These are phyloP conservation scores for Tephrocybe sp. DNA, from an alignment of 768 basidiomycete genomes.

Conservation along the genomic window DNA sequence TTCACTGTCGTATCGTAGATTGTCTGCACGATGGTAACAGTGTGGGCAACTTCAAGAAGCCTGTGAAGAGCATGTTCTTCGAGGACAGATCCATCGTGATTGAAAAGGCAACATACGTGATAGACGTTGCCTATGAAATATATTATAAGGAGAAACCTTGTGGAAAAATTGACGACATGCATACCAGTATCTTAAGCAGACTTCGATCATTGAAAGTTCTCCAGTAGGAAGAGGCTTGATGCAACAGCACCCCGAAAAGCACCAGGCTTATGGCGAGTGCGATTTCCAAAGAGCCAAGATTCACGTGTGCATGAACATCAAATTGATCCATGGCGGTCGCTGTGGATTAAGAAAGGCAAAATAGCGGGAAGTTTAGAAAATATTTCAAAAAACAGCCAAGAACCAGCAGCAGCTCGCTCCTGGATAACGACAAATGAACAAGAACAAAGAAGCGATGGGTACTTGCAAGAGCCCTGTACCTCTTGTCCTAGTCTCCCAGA, in stretches of 20 bases:
- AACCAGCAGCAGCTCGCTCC: too few relatives aligned
- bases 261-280: slow-evolving; percentile 11
- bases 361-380: too few relatives aligned
- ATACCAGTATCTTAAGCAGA: slow-evolving; percentile 14
- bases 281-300: slow-evolving; percentile 11
- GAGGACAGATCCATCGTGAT: too few relatives aligned
- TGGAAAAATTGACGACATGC: neutral
- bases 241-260: slow-evolving; percentile 10
- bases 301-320: slow-evolving; percentile 4
- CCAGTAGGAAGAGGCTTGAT: slow-evolving; percentile 15
- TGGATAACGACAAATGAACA: too few relatives aligned
- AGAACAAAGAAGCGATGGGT: too few relatives aligned
- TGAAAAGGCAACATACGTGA: slow-evolving; percentile 12
- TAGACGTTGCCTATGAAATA: neutral
- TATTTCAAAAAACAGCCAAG: too few relatives aligned
- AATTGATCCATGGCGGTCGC: slow-evolving; percentile 2
- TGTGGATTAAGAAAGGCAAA: too few relatives aligned
- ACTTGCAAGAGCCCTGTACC: too few relatives aligned
- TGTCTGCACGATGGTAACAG: slow-evolving; percentile 13
- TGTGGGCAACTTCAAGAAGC: slow-evolving; percentile 19
- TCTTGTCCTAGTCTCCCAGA: too few relatives aligned
- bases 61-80: neutral
- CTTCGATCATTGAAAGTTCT: slow-evolving; percentile 7
- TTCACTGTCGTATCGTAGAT: slow-evolving; percentile 22
- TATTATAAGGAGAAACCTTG: neutral